Evolutionary conservation across 169 alveolate species (phyloP).

Genomic region (Cryptosporidium sp.): DNA sequence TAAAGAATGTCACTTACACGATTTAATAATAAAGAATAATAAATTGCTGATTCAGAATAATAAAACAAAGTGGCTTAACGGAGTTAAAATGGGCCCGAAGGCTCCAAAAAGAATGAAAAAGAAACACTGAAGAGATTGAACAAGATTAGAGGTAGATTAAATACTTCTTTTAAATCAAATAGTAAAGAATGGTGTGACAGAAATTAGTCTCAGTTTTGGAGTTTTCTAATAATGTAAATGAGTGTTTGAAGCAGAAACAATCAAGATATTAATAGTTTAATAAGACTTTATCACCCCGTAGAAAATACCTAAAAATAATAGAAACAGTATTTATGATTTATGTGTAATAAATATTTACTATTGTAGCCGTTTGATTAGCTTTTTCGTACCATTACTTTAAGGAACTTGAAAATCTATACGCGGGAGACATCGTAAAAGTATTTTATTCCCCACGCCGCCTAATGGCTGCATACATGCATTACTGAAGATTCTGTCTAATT

Average conservation of each 20-base stretch:
- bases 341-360: neutral
- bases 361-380: neutral
- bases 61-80: neutral
- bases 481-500: constrained; percentile 11
- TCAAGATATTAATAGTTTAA: neutral
- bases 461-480: constrained; percentile 50
- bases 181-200: neutral
- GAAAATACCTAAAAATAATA: neutral
- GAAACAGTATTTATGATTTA: neutral
- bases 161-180: neutral
- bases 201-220: neutral
- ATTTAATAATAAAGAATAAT: neutral
- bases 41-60: neutral
- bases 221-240: neutral
- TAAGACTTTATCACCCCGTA: neutral
- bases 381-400: neutral
- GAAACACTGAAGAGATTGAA: neutral
- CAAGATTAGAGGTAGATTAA: neutral
- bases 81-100: neutral
- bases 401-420: neutral
- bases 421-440: neutral
- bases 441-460: constrained; percentile 32
- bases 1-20: neutral
- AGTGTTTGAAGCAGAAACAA: neutral
- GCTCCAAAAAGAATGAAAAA: neutral